Evolutionary conservation across 768 basidiomycete genomes (phyloP), one percentile per base, ranked within the genome.

Genomic region (Russula foetens): DNA sequence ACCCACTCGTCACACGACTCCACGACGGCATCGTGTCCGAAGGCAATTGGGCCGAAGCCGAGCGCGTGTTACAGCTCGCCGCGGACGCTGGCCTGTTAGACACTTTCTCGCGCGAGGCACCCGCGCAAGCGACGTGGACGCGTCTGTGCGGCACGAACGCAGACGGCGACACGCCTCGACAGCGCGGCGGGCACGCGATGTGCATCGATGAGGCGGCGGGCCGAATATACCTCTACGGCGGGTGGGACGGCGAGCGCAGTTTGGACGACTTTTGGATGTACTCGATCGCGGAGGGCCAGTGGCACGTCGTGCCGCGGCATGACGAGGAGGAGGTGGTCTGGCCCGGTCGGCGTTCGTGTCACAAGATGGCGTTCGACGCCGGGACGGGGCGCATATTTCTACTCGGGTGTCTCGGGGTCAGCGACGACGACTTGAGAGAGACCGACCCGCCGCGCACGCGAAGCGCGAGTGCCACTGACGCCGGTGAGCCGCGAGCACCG

Each of bases 191-290:
- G 0, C 88, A 92, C 63, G 85, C 87, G 23, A 89, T 90, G 86
- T 90, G 87, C 65, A 81, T 90, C 63, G 89, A 91, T 67, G 73
- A 78, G 24, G 75, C 78, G 8, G 77, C 81, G 41, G 80, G 81
- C 7, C 71, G 79, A 46, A 82, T 92, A 29, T 91, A 91, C 68
- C 77, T 92, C 23, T 82, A 90, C 56, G 90, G 90, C 1, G 90
- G 90, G 0, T 92, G 85, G 83, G 81, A 90, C 62, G 88, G 90
- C 1, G 71, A 81, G 56, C 83, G 80, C 60, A 84, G 82, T 51
- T 73, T 92, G 31, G 85, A 88, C 67, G 90, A 92, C 69, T 86
- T 91, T 63, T 92, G 90, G 90, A 75, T 78, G 44, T 91, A 88
- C 67, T 76, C 77, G 62, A 79, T 88, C 67, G 74, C 72, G 33